Evolutionary conservation across 1,139 yeast genomes (phyloP).

Genomic region (Pichia sp.): DNA sequence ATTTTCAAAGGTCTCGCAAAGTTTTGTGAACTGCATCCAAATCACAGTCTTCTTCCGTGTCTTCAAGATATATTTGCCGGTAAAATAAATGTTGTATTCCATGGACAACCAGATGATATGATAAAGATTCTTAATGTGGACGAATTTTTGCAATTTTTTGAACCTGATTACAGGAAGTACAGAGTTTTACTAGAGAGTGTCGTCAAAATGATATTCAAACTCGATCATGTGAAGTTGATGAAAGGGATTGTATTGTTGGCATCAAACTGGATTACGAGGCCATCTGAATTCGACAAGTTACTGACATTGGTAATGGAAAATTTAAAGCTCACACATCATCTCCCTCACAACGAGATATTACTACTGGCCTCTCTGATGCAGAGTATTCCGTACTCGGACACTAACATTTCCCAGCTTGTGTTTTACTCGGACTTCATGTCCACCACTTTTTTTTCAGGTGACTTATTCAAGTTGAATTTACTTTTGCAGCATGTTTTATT

Average conservation of each 20-base stretch:
- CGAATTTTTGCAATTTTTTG: conserved; percentile 2
- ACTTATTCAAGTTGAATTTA: conserved; percentile 45
- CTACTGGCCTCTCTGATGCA: not conserved
- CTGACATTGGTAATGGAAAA: not conserved
- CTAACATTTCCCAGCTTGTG: conserved; percentile 32
- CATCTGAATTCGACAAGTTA: conserved; percentile 1
- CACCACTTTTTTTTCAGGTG: conserved; percentile 36
- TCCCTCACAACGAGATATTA: conserved; percentile 3
- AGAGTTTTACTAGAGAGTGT: not conserved
- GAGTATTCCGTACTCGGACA: conserved; percentile 21
- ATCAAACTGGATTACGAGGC: conserved; percentile 5
- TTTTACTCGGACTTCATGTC: conserved; percentile 41
- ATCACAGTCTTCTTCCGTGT: not conserved
- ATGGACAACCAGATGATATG: not conserved
- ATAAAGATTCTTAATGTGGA: not conserved
- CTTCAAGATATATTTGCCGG: conserved; percentile 1
- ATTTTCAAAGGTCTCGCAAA: conserved; percentile 9
- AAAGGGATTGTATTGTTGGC: conserved; percentile 4
- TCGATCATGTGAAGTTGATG: conserved; percentile 3
- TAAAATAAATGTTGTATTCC: not conserved
- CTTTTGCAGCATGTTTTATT: conserved; percentile 47
- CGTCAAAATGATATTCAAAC: not conserved
- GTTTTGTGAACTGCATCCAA: not conserved
- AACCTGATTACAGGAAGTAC: conserved; percentile 9
- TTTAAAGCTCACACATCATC: not conserved